Evolutionary conservation across 768 basidiomycete species (phyloP), one percentile per base, ranked within the genome.

Genomic region (Auriscalpium vulgare): DNA sequence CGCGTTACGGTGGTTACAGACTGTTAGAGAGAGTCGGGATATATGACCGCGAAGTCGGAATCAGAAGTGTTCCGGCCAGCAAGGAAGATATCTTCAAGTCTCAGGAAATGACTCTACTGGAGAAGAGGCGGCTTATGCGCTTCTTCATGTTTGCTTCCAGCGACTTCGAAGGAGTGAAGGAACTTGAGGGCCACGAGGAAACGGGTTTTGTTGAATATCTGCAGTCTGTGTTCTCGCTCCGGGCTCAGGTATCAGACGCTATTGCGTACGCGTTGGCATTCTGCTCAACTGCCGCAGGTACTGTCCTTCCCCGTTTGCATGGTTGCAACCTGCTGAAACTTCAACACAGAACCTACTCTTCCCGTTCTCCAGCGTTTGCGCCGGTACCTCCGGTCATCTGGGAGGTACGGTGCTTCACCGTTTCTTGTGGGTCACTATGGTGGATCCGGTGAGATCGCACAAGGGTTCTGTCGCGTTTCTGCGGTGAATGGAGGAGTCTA

Each of bases 351-450:
- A 50, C 71, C 78, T 2, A 84, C 88, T 1, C 65, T 82, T 8
- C 76, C 79, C 1, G 81, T 88, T 2, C 70, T 98, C 8, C 68
- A 69, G n/a, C 84, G 94, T 8, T 71, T 94, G 10, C 81, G 84
- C 8, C 71, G 75, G 21, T 93, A 89, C 66, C 75, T 97, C 13
- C 83, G 77, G 49, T 91, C 93, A 0, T 71, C 83, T 16, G 94
- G 95, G 3, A 78, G 91, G 35, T 97, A 97, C 65, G 95, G 95
- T 68, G 78, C 70, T n/a, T 84, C 84, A 0, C 84, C 94, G 1
- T 97, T 93, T 72, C 80, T 98, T 14, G 77, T 98, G n/a, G 92
- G 92, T 0, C 92, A 97, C 62, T 97, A 97, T 67, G 95, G 95
- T 16, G 91, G 93, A 17, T 77, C 87, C 0, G 95, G 95, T 5